Conservation (phyloP, 371 early-diverging fungal species). For the Mortierella sp. region DNA sequence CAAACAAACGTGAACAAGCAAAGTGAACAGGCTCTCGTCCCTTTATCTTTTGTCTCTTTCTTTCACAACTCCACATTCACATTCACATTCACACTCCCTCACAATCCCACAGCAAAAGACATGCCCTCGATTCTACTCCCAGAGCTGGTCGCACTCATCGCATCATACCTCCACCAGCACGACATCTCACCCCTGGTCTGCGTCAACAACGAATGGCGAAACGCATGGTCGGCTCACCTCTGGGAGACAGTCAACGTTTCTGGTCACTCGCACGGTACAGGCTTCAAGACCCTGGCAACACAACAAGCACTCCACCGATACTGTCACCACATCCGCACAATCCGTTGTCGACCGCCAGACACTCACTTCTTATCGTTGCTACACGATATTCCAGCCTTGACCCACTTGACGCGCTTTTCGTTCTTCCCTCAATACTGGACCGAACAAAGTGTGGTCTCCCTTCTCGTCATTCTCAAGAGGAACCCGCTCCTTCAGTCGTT, state of each 20-base stretch:
- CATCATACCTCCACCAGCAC: not conserved
- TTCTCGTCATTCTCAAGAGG: not conserved
- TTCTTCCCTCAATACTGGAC: not conserved
- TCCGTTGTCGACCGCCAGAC: not conserved
- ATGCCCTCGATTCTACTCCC: not conserved
- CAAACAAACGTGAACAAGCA: not conserved
- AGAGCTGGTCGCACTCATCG: not conserved
- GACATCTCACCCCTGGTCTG: not conserved
- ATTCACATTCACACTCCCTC: not conserved
- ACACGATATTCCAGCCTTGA: not conserved
- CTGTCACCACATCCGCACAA: not conserved
- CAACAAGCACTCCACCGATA: conserved; percentile 7
- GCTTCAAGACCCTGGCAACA: not conserved
- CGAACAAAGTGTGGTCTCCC: not conserved
- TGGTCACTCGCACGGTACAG: not conserved
- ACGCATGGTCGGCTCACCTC: not conserved
- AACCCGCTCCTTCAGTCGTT: not conserved
- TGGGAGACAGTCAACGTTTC: not conserved
- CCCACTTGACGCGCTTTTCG: not conserved
- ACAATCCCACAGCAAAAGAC: not conserved
- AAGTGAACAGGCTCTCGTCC: not conserved
- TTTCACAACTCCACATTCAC: not conserved
- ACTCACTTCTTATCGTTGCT: not conserved
- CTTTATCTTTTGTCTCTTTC: not conserved
- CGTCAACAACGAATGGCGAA: not conserved